Evolutionary conservation across 2,329 filamentous ascomycete genomes (phyloP).

Genomic region (Ploettnerulaceae sp.): DNA sequence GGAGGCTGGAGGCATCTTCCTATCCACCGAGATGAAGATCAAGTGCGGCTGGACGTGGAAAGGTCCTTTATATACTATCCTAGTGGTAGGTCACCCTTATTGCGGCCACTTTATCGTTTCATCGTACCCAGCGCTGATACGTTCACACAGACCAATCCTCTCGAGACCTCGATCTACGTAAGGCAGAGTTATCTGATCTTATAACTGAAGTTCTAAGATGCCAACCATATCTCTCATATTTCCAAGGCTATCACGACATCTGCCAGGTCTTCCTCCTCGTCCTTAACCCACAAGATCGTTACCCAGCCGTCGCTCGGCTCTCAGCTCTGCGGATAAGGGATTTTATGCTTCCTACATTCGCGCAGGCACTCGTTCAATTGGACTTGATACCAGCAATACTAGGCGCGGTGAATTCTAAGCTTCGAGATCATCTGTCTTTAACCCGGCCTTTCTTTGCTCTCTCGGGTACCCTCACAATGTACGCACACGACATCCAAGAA

Average conservation of each 20-base stretch:
- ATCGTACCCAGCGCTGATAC: constrained; percentile 27
- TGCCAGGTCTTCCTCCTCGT: constrained; percentile 92
- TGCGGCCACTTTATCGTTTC: constrained; percentile 16
- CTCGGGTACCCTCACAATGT: constrained; percentile 89
- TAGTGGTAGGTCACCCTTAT: constrained; percentile 50
- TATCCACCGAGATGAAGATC: constrained; percentile 80
- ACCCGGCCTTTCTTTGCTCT: constrained; percentile 89
- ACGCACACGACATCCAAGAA: constrained; percentile 89
- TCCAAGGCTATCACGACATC: constrained; percentile 98
- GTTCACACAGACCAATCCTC: constrained; percentile 57
- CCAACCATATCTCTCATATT: constrained; percentile 84
- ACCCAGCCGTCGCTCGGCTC: constrained; percentile 67
- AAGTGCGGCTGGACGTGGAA: constrained; percentile 88
- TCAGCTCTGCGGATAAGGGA: constrained; percentile 89
- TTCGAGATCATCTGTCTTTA: constrained; percentile 70
- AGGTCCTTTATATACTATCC: constrained; percentile 98
- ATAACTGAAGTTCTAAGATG: constrained; percentile 77
- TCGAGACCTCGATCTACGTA: constrained; percentile 64
- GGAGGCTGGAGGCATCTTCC: constrained; percentile 48
- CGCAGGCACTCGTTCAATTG: constrained; percentile 79
- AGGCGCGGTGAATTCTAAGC: constrained; percentile 60
- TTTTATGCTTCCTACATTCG: constrained; percentile 90
- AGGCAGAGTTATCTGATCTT: constrained; percentile 70
- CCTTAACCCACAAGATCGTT: constrained; percentile 58
- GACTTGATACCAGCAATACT: constrained; percentile 81